Evolutionary conservation across 2,329 filamentous ascomycete genomes (phyloP).

Genomic region (Xylariaceae sp.): DNA sequence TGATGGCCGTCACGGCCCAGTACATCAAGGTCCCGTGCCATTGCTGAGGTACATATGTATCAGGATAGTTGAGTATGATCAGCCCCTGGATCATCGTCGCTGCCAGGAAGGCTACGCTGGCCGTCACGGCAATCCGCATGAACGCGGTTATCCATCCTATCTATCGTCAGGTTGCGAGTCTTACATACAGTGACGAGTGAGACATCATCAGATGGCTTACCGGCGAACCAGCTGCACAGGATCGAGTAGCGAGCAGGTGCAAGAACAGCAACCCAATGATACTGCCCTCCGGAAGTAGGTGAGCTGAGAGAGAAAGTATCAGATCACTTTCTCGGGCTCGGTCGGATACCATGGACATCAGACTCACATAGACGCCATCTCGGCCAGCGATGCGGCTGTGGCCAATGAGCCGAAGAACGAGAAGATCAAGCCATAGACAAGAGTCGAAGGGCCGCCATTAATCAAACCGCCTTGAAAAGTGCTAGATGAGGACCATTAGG

Average conservation of each 20-base stretch:
- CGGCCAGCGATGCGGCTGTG: slow-evolving; percentile 27
- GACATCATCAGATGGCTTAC: slow-evolving; percentile 20
- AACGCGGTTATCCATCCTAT: slow-evolving; percentile 44
- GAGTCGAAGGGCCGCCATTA: slow-evolving; percentile 8
- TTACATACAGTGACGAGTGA: neutral
- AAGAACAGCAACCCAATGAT: slow-evolving; percentile 56
- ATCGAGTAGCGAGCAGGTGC: slow-evolving; percentile 44
- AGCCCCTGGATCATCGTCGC: slow-evolving; percentile 45
- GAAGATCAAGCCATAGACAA: slow-evolving; percentile 8
- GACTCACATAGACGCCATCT: slow-evolving; percentile 37
- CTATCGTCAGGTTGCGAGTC: neutral
- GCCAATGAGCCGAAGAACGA: slow-evolving; percentile 5
- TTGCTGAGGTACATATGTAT: slow-evolving; percentile 20
- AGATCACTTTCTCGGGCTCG: neutral
- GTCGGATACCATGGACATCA: neutral
- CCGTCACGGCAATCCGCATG: slow-evolving; percentile 37
- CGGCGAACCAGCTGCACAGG: slow-evolving; percentile 50
- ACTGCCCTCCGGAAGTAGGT: slow-evolving; percentile 52
- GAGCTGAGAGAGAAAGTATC: slow-evolving; percentile 25
- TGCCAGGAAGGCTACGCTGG: slow-evolving; percentile 35
- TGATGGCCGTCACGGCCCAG: slow-evolving; percentile 41
- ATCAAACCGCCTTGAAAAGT: slow-evolving; percentile 4
- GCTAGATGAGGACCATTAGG: neutral
- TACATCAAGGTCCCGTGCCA: slow-evolving; percentile 48
- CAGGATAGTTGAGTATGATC: slow-evolving; percentile 34